Evolutionary conservation across 192 early-diverging fungal species (phyloP).

Genomic region (Coemansia sp.): DNA sequence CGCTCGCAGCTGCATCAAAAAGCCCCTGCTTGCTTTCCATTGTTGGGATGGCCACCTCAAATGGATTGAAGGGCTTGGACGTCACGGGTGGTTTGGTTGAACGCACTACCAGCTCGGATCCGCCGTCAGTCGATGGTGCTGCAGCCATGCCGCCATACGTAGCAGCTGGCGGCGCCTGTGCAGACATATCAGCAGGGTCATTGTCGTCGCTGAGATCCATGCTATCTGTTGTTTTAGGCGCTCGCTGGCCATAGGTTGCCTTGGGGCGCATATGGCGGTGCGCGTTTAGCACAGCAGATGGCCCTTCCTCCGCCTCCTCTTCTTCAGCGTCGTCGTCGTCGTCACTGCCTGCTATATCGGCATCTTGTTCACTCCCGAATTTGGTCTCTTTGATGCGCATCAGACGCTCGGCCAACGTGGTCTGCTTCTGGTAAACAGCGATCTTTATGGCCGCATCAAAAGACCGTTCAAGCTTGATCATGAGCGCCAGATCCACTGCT

Average conservation of each 20-base stretch:
- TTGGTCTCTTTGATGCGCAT: conserved; percentile 45
- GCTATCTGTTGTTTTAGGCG: neutral
- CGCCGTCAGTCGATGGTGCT: neutral
- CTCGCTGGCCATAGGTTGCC: conserved; percentile 10
- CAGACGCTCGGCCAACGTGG: conserved; percentile 76
- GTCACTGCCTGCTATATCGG: conserved; percentile 1
- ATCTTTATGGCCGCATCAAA: conserved; percentile 85
- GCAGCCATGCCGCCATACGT: conserved; percentile 1
- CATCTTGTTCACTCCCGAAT: conserved; percentile 23
- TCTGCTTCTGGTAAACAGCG: conserved; percentile 64
- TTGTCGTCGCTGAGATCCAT: conserved; percentile 5
- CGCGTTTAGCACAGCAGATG: neutral
- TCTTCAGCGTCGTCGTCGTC: neutral
- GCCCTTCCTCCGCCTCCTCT: neutral
- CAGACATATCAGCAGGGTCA: conserved; percentile 1
- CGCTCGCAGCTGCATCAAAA: conserved; percentile 45
- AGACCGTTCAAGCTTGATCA: conserved; percentile 61
- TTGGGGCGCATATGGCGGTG: conserved; percentile 3
- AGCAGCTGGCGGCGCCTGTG: neutral
- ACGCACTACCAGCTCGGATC: conserved; percentile 10
- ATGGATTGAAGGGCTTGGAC: conserved; percentile 48
- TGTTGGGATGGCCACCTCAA: conserved; percentile 32
- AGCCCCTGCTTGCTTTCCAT: conserved; percentile 48
- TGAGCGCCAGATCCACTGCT: conserved; percentile 72
- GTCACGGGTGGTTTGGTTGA: conserved; percentile 32